Evolutionary conservation across 73 alveolate genomes (phyloP).

Genomic region (Paramecium pentaurelia): DNA sequence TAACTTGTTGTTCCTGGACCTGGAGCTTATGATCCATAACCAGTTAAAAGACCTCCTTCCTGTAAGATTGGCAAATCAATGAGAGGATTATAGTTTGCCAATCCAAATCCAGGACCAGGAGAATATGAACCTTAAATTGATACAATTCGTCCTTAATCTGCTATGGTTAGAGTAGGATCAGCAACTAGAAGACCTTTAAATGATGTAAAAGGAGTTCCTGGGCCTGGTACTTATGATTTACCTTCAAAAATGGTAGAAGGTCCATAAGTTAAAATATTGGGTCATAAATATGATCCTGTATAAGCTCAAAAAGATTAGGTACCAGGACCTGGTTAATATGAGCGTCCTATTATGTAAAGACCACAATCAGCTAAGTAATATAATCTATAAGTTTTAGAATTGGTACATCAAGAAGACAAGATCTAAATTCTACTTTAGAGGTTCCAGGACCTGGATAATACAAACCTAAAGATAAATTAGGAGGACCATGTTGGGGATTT

Average conservation of each 20-base stretch:
- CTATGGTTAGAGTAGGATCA: constrained; percentile 35
- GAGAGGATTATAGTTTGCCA: background rate
- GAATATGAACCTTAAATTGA: constrained; percentile 34
- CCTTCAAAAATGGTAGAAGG: constrained; percentile 63
- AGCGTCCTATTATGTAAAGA: background rate
- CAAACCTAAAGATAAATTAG: background rate
- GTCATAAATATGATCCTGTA: constrained; percentile 48
- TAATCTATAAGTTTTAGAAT: background rate
- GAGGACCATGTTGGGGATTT: constrained; percentile 60
- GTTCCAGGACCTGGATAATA: constrained; percentile 61
- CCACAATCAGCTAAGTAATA: constrained; percentile 42
- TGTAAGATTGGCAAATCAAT: background rate
- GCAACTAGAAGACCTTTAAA: constrained; percentile 19
- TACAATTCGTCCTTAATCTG: background rate
- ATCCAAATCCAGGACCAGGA: constrained; percentile 61
- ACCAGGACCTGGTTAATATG: constrained; percentile 60
- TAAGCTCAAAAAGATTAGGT: constrained; percentile 26
- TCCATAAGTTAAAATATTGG: constrained; percentile 29
- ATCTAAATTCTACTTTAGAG: background rate
- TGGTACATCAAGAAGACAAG: constrained; percentile 35
- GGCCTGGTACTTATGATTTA: constrained; percentile 61
- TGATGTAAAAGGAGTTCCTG: constrained; percentile 22
- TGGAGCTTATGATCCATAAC: constrained; percentile 38
- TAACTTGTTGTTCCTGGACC: constrained; percentile 36
- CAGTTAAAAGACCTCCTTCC: constrained; percentile 35